phyloP scores from a whole-genome alignment of 176 grass and related monocot genomes.

The Phoenix roebelenii region DNA sequence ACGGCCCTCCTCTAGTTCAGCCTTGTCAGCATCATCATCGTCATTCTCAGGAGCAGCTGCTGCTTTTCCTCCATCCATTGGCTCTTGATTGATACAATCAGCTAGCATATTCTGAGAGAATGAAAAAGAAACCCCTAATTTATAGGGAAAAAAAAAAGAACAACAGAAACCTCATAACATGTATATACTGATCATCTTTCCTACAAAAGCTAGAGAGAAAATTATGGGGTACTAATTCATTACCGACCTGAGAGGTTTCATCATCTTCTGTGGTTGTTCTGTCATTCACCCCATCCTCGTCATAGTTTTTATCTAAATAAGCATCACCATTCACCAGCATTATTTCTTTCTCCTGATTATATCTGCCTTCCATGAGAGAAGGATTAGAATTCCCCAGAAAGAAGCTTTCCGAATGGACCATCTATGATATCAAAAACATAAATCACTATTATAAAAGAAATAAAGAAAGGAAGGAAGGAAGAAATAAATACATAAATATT shows the following conservation, averaged over 20 bases:
- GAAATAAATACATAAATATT: too few relatives aligned
- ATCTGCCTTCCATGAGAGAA: neutral
- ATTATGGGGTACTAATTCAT: neutral
- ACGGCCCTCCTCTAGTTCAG: slow-evolving; percentile 25
- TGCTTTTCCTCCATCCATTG: neutral
- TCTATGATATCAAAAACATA: too few relatives aligned
- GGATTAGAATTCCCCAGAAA: neutral
- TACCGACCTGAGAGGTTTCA: neutral
- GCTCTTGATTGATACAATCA: neutral
- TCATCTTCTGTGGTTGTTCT: neutral
- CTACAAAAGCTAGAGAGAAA: neutral
- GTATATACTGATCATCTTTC: neutral
- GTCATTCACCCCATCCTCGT: neutral
- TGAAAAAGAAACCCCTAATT: neutral
- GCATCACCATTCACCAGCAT: neutral
- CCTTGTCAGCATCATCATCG: slow-evolving; percentile 3
- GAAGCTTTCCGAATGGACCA: too few relatives aligned
- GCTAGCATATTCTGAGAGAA: slow-evolving; percentile 6
- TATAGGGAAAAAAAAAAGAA: neutral
- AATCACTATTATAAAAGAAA: too few relatives aligned
- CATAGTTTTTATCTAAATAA: neutral
- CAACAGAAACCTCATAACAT: neutral
- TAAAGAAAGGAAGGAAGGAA: too few relatives aligned
- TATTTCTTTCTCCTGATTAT: neutral
- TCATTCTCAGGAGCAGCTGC: neutral